Percentiles rank a stretch among this genome's conserved stretches.
phyloP scores from a whole-genome alignment of 176 grass and related monocot genomes.

The Metroxylon sagu region DNA sequence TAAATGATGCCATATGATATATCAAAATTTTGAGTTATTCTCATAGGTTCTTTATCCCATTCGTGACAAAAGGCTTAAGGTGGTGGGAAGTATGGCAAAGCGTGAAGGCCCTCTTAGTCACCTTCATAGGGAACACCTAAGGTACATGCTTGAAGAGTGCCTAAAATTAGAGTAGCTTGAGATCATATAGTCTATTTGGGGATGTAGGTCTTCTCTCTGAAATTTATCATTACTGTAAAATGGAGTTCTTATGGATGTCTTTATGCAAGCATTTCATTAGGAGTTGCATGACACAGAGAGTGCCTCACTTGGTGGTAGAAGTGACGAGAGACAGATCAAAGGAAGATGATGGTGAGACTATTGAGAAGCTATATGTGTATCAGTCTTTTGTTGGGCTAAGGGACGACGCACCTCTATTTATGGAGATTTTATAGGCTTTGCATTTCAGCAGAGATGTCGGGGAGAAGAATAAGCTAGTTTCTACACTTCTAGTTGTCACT shows the following conservation, averaged over 20 bases:
- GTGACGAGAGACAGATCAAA: constrained; percentile 35
- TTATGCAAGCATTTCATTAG: constrained; percentile 56
- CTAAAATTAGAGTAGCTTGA: constrained; percentile 83
- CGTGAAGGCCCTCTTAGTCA: constrained; percentile 66
- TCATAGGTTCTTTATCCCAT: constrained; percentile 39
- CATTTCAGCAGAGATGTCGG: background rate
- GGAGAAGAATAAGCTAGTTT: background rate
- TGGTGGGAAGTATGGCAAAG: constrained; percentile 56
- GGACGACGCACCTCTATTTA: constrained; percentile 61
- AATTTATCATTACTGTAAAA: constrained; percentile 76
- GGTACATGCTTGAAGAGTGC: constrained; percentile 69
- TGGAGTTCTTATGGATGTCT: constrained; percentile 88
- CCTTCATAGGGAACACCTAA: constrained; percentile 63
- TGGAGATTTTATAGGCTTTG: constrained; percentile 58
- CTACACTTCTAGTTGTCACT: background rate
- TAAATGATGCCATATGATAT: too few relatives aligned
- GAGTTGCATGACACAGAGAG: constrained; percentile 58
- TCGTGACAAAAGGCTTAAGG: constrained; percentile 56
- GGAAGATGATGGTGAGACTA: background rate
- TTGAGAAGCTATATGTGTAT: constrained; percentile 93
- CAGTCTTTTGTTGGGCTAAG: constrained; percentile 70
- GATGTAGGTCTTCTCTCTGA: constrained; percentile 64
- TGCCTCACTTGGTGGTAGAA: constrained; percentile 76
- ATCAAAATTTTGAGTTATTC: too few relatives aligned
- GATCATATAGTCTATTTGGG: constrained; percentile 82